Percentiles rank a stretch among this genome's conserved stretches.
Conservation (phyloP, 148 eudicot genomes). For the Persicaria tinctoria region DNA sequence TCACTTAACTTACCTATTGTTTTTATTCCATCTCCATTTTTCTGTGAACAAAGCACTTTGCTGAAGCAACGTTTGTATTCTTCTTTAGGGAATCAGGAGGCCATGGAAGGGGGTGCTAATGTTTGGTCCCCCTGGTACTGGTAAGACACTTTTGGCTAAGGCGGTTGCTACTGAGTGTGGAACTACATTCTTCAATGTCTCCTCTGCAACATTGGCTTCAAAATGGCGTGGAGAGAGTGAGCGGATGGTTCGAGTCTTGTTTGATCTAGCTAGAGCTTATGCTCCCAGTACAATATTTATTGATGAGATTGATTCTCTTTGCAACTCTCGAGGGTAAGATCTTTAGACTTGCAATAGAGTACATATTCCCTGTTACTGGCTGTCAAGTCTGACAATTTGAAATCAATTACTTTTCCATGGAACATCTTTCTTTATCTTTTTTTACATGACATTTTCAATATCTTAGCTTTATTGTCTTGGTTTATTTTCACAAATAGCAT, state of each 20-base stretch:
- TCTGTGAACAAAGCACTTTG: not conserved
- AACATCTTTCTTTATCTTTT: not conserved
- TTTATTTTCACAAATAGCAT: not conserved
- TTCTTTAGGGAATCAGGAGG: slow-evolving; percentile 82
- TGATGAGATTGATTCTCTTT: slow-evolving; percentile 98
- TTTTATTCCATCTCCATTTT: not conserved
- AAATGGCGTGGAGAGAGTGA: slow-evolving; percentile 99
- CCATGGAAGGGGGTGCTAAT: slow-evolving; percentile 99
- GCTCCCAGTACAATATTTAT: slow-evolving; percentile 98
- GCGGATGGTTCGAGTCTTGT: slow-evolving; percentile 89
- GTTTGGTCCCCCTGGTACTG: slow-evolving; percentile 99
- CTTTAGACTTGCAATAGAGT: not conserved
- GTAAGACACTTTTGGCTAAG: slow-evolving; percentile 96
- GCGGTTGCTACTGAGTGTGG: slow-evolving; percentile 99
- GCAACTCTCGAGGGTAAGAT: slow-evolving; percentile 91
- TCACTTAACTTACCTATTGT: not conserved
- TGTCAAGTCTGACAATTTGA: not conserved
- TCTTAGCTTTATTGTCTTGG: not conserved
- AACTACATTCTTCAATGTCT: slow-evolving; percentile 94
- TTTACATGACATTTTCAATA: not conserved
- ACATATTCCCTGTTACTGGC: not conserved
- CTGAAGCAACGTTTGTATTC: not conserved
- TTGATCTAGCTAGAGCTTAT: slow-evolving; percentile 96
- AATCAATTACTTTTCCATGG: not conserved
- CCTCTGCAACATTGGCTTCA: slow-evolving; percentile 96